Evolutionary conservation across 2,329 filamentous ascomycete species (phyloP).

Genomic region (Huntiella decipiens): DNA sequence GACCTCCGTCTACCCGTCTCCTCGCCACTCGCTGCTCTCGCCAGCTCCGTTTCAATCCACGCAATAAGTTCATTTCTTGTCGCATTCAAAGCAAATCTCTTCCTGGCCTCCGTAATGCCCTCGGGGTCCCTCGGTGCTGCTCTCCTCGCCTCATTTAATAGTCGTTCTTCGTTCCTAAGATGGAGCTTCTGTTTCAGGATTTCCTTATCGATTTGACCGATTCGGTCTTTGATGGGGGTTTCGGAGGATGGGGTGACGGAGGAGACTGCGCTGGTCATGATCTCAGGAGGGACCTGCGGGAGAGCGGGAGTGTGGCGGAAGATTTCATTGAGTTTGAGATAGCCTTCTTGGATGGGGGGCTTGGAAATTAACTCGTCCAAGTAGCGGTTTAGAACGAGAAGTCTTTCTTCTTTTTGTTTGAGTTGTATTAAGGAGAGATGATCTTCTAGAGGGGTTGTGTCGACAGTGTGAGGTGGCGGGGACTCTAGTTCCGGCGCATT

Average conservation of each 20-base stretch:
- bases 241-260: not conserved
- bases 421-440: slow-evolving; percentile 33
- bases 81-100: slow-evolving; percentile 32
- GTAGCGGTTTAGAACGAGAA: slow-evolving; percentile 31
- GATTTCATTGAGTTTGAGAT: slow-evolving; percentile 29
- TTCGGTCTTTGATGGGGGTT: slow-evolving; percentile 6
- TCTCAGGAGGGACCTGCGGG: slow-evolving; percentile 31
- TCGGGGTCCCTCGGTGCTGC: slow-evolving; percentile 18
- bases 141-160: slow-evolving; percentile 29
- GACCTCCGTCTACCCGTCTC: not conserved
- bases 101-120: slow-evolving; percentile 18
- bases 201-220: slow-evolving; percentile 29
- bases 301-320: slow-evolving; percentile 26
- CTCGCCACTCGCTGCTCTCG: slow-evolving; percentile 7
- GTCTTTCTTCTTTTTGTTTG: slow-evolving; percentile 30
- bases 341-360: slow-evolving; percentile 30
- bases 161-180: slow-evolving; percentile 35
- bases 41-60: slow-evolving; percentile 45
- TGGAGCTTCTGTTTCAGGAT: slow-evolving; percentile 38
- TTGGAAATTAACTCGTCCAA: slow-evolving; percentile 31
- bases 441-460: slow-evolving; percentile 21
- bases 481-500: not conserved
- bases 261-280: slow-evolving; percentile 27
- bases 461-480: not conserved
- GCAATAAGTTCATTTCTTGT: slow-evolving; percentile 41